Conservation (phyloP, 805 yeast genomes). For the Citeromyces nyonsensis region DNA sequence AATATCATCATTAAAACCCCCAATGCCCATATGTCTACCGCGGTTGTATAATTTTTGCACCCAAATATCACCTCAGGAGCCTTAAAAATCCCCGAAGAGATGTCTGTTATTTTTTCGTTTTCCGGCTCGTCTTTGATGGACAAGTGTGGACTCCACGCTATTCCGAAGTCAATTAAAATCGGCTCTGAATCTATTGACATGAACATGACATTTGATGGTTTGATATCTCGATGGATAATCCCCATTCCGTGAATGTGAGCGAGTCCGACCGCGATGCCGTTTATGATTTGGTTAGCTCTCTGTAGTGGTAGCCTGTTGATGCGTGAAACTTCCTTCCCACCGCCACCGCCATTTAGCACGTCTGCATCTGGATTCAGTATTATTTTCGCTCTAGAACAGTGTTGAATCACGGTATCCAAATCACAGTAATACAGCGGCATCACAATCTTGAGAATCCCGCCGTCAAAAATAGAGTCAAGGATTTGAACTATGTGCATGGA, state of each 20-base stretch:
- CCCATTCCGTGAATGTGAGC: slow-evolving; percentile 51
- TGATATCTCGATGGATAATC: slow-evolving; percentile 58
- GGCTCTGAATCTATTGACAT: slow-evolving; percentile 12
- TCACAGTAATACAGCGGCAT: slow-evolving; percentile 22
- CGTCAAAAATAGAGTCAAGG: slow-evolving; percentile 10
- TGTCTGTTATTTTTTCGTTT: slow-evolving; percentile 29
- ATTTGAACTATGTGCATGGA: slow-evolving; percentile 7
- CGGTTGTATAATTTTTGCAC: slow-evolving; percentile 30
- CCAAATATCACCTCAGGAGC: slow-evolving; percentile 67
- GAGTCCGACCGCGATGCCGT: slow-evolving; percentile 27
- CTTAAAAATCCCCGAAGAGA: slow-evolving; percentile 52
- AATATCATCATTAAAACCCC: slow-evolving; percentile 49
- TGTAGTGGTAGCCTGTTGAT: slow-evolving; percentile 6
- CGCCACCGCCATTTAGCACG: slow-evolving; percentile 6
- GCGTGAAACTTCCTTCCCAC: slow-evolving; percentile 4
- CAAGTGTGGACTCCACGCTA: slow-evolving; percentile 19
- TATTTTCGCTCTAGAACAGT: slow-evolving; percentile 15
- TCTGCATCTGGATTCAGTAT: slow-evolving; percentile 6
- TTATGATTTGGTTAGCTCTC: slow-evolving; percentile 5
- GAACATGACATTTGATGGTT: slow-evolving; percentile 47
- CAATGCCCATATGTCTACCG: slow-evolving; percentile 59
- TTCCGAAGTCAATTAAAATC: slow-evolving; percentile 25
- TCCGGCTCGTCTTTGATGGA: slow-evolving; percentile 58
- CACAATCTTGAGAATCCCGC: slow-evolving; percentile 21
- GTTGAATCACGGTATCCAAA: slow-evolving; percentile 17